These are phyloP conservation scores for Verticillium isaacii DNA, from an alignment of 2,329 filamentous ascomycete species.

Conservation along the genomic window DNA sequence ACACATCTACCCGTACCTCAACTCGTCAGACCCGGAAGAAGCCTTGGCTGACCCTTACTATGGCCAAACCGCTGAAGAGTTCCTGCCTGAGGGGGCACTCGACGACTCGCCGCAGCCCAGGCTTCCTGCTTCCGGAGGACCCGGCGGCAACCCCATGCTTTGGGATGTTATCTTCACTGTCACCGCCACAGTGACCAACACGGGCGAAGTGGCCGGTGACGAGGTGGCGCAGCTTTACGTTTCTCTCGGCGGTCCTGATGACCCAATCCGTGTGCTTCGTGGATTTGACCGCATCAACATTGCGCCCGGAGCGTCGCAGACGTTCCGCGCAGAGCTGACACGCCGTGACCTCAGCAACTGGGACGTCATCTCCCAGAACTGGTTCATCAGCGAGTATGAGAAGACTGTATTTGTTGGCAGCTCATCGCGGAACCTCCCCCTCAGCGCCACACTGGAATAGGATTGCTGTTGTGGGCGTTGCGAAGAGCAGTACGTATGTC, in stretches of 20 bases:
- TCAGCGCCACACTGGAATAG: constrained; percentile 26
- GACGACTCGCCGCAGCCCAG: constrained; percentile 54
- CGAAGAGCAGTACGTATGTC: background rate
- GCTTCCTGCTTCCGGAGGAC: constrained; percentile 43
- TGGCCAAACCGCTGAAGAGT: constrained; percentile 51
- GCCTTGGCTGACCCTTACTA: constrained; percentile 57
- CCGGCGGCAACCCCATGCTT: constrained; percentile 61
- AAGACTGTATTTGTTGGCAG: constrained; percentile 53
- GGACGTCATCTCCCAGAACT: constrained; percentile 77
- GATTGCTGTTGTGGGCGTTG: background rate
- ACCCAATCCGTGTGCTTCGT: constrained; percentile 64
- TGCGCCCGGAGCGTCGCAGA: constrained; percentile 59
- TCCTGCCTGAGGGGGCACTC: constrained; percentile 54
- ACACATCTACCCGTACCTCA: constrained; percentile 70
- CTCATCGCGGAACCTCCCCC: constrained; percentile 50
- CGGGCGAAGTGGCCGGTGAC: constrained; percentile 58
- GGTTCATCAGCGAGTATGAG: constrained; percentile 55
- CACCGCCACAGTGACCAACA: constrained; percentile 67
- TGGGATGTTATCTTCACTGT: constrained; percentile 68
- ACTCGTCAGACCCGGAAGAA: constrained; percentile 50
- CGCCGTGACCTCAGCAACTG: constrained; percentile 84
- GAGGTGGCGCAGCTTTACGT: constrained; percentile 78
- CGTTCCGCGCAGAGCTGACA: constrained; percentile 65
- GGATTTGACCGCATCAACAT: constrained; percentile 77
- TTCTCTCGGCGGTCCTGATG: constrained; percentile 70